Conservation (phyloP, 2,329 filamentous ascomycete species). For the Bretziella fagacearum region DNA sequence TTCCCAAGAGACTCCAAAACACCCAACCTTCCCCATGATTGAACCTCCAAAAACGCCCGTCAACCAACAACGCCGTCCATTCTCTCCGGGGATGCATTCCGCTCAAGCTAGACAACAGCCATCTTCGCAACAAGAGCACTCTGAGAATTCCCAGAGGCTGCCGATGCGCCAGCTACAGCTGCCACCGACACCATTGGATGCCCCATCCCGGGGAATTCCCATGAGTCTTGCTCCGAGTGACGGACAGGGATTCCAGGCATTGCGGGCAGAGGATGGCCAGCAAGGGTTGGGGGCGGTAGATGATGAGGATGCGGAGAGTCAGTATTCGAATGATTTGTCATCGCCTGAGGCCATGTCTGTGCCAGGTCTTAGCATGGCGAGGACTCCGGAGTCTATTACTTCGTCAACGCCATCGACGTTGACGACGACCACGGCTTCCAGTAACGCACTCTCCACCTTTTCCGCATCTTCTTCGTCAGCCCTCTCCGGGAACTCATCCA, state of each 20-base stretch:
- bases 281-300: background rate
- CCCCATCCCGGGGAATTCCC: background rate
- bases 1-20: background rate
- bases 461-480: background rate
- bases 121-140: background rate
- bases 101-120: background rate
- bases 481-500: background rate
- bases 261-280: background rate
- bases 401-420: background rate
- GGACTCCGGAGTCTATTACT: background rate
- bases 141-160: background rate
- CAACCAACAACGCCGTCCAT: conserved; percentile 11
- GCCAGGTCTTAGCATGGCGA: background rate
- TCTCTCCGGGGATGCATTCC: conserved; percentile 4
- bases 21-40: background rate
- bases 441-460: background rate
- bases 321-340: conserved; percentile 1
- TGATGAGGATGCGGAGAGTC: background rate
- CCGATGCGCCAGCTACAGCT: background rate
- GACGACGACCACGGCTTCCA: background rate
- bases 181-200: background rate
- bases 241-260: background rate
- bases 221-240: background rate
- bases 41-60: conserved; percentile 7
- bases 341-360: too few relatives aligned